Percentiles rank a stretch among this genome's conserved stretches.
These are phyloP conservation scores for Leccinum fibrillosum DNA, from an alignment of 768 basidiomycete species.

Conservation along the genomic window DNA sequence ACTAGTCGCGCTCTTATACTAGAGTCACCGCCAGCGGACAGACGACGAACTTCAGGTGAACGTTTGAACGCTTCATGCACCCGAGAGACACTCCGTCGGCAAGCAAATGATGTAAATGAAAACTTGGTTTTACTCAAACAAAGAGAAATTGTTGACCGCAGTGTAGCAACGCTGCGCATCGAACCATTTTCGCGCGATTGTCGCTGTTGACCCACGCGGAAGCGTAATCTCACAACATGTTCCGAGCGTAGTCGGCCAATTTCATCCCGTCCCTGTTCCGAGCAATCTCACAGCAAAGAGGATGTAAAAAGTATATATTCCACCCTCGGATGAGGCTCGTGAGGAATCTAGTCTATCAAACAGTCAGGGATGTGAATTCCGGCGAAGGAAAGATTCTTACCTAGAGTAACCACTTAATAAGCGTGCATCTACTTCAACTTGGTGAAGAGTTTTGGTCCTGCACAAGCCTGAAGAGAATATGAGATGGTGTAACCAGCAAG, in stretches of 20 bases:
- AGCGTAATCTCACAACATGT: neutral
- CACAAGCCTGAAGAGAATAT: slow-evolving; percentile 37
- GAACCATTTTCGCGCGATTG: too few relatives aligned
- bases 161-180: neutral
- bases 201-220: neutral
- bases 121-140: too few relatives aligned
- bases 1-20: too few relatives aligned
- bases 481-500: neutral
- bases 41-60: too few relatives aligned
- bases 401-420: slow-evolving; percentile 13
- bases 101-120: too few relatives aligned
- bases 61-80: too few relatives aligned
- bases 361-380: neutral
- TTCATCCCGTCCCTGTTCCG: neutral
- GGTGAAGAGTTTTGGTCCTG: slow-evolving; percentile 79
- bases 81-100: too few relatives aligned
- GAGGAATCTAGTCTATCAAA: slow-evolving; percentile 14
- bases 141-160: neutral
- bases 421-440: slow-evolving; percentile 47
- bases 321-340: slow-evolving; percentile 4
- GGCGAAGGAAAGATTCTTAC: slow-evolving; percentile 1
- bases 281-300: neutral
- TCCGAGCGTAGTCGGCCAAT: neutral
- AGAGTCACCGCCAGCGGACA: too few relatives aligned
- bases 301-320: slow-evolving; percentile 8